Conservation (phyloP, 768 basidiomycete species). For the Agrocybe praecox region DNA sequence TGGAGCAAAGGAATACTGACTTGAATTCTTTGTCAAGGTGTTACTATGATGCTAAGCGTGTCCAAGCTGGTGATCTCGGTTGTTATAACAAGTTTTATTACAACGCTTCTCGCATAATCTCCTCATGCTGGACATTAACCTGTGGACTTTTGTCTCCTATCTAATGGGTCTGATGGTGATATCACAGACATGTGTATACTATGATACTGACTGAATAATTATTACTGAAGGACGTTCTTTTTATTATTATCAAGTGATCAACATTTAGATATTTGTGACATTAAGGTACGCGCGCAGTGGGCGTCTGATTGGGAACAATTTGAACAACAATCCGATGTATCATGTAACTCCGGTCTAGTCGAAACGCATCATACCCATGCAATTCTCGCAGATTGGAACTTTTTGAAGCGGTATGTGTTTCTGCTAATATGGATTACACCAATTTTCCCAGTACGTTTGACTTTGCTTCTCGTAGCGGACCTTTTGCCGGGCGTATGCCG, state of each 20-base stretch:
- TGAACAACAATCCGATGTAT: too few relatives aligned
- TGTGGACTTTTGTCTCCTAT: neutral
- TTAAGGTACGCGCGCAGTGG: neutral
- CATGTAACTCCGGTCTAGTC: neutral
- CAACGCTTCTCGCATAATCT: neutral
- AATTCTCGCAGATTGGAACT: too few relatives aligned
- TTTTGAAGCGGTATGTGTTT: neutral
- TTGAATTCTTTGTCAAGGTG: too few relatives aligned
- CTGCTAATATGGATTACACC: neutral
- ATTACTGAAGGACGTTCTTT: neutral
- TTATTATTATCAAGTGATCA: too few relatives aligned
- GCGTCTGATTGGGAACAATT: neutral
- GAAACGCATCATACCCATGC: too few relatives aligned
- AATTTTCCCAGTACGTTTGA: neutral
- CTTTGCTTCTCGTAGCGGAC: too few relatives aligned
- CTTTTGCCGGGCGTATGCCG: too few relatives aligned
- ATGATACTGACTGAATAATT: neutral
- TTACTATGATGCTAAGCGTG: neutral
- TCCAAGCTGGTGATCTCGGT: neutral
- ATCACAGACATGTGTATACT: neutral
- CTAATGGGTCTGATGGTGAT: neutral
- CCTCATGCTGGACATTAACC: neutral
- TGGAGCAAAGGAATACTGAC: too few relatives aligned
- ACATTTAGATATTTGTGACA: too few relatives aligned
- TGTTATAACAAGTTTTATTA: neutral